Percentiles rank a stretch among this genome's conserved stretches.
Evolutionary conservation across 805 yeast genomes (phyloP).

Genomic region (Pichia eremophila): DNA sequence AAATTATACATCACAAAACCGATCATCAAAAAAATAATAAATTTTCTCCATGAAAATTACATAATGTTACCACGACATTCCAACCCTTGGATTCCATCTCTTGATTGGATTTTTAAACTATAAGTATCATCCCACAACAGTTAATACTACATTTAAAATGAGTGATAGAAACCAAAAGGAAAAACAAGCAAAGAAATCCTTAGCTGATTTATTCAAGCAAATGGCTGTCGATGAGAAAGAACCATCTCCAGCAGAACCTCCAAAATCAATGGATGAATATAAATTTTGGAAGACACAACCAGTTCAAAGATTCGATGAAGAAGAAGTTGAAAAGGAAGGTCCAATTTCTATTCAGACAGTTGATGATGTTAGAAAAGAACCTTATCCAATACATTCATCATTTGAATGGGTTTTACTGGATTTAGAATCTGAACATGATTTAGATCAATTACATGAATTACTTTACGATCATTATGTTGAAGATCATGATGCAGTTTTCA

Average conservation of each 20-base stretch:
- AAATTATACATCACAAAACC: too few relatives aligned
- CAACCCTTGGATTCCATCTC: too few relatives aligned
- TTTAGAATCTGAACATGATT: slow-evolving; percentile 39
- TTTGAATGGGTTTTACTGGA: slow-evolving; percentile 89
- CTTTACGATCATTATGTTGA: slow-evolving; percentile 90
- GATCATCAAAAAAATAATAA: too few relatives aligned
- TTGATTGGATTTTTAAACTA: too few relatives aligned
- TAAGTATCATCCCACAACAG: too few relatives aligned
- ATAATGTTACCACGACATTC: too few relatives aligned
- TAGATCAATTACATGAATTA: slow-evolving; percentile 70
- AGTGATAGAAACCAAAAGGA: slow-evolving; percentile 1
- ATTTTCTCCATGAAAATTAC: too few relatives aligned
- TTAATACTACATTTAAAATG: background rate
- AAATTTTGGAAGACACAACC: slow-evolving; percentile 99
- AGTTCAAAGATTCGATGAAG: slow-evolving; percentile 68
- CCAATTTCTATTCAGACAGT: slow-evolving; percentile 63
- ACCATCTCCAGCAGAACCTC: slow-evolving; percentile 45
- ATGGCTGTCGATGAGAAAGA: slow-evolving; percentile 48
- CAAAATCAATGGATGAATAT: slow-evolving; percentile 76
- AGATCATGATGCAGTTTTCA: slow-evolving; percentile 83
- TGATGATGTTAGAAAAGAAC: slow-evolving; percentile 59
- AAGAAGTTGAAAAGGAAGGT: slow-evolving; percentile 58
- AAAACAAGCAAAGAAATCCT: slow-evolving; percentile 25
- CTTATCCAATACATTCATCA: slow-evolving; percentile 62
- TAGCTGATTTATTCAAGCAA: slow-evolving; percentile 52